These are phyloP conservation scores for Leishmania arabica DNA, from an alignment of 208 protist genomes.

Conservation along the genomic window DNA sequence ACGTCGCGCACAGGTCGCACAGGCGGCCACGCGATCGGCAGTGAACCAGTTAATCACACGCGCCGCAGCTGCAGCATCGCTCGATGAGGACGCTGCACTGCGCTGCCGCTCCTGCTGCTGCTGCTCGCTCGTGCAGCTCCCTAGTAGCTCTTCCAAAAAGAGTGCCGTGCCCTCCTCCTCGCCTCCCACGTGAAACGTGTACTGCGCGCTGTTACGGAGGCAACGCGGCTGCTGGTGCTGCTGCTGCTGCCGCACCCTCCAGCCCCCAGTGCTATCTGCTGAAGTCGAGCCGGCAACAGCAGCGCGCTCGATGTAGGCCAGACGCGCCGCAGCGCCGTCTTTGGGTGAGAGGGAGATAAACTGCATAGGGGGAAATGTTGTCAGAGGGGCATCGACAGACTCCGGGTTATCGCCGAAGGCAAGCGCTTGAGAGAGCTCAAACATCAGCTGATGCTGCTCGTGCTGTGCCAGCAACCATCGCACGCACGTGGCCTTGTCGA, in stretches of 20 bases:
- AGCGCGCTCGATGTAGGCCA: constrained; percentile 3
- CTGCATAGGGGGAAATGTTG: constrained; percentile 48
- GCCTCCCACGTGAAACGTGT: constrained; percentile 48
- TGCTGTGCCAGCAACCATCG: constrained; percentile 35
- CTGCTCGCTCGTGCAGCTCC: constrained; percentile 17
- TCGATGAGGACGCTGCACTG: neutral
- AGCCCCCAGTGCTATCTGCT: neutral
- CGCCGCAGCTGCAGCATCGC: no score
- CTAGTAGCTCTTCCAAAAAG: constrained; percentile 47
- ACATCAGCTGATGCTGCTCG: constrained; percentile 12
- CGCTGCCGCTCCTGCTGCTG: neutral
- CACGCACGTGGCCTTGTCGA: constrained; percentile 58
- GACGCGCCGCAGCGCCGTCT: constrained; percentile 11
- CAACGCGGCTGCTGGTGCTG: neutral
- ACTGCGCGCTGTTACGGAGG: neutral
- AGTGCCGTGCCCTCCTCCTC: constrained; percentile 66
- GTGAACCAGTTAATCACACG: constrained; percentile 31
- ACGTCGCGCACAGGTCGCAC: constrained; percentile 17
- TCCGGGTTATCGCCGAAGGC: constrained; percentile 57
- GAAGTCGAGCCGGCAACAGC: neutral
- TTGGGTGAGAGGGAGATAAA: constrained; percentile 54
- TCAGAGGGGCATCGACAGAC: constrained; percentile 51
- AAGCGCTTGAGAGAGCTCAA: constrained; percentile 38
- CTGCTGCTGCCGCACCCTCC: neutral
- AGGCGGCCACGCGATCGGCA: constrained; percentile 22